Evolutionary conservation across 2,329 filamentous ascomycete genomes (phyloP).

Genomic region (Xylaria sp.): DNA sequence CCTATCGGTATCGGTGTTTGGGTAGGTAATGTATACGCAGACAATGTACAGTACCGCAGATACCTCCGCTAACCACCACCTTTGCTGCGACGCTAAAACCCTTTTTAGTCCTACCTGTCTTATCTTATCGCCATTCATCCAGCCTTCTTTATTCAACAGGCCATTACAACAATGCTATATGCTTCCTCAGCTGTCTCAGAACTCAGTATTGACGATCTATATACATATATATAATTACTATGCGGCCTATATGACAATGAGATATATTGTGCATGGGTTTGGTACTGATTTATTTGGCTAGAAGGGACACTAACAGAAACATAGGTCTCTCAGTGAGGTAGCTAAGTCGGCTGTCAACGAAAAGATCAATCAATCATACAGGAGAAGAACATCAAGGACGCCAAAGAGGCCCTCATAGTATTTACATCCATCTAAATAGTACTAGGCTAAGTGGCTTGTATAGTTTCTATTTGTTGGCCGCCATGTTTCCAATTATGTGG

Average conservation of each 20-base stretch:
- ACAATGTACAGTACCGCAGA: no score
- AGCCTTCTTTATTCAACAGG: background rate
- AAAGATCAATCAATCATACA: no score
- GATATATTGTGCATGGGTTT: no score
- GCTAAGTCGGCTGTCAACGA: background rate
- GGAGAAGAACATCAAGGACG: no score
- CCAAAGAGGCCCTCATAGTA: no score
- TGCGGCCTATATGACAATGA: no score
- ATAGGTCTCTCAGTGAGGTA: background rate
- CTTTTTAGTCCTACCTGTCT: background rate
- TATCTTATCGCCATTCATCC: background rate
- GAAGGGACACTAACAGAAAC: background rate
- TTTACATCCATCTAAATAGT: no score
- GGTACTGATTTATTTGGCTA: background rate
- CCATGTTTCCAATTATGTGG: slow-evolving; percentile 1
- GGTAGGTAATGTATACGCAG: background rate
- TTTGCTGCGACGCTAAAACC: slow-evolving; percentile 8
- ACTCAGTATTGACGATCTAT: no score
- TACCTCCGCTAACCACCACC: background rate
- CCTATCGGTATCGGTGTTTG: slow-evolving; percentile 28
- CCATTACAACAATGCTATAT: no score
- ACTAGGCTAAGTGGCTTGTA: background rate
- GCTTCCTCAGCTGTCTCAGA: no score
- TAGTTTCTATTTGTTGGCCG: background rate
- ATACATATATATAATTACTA: no score